A percentile compares a stretch with the other conserved stretches of the same genome.
phyloP scores from a whole-genome alignment of 192 early-diverging fungal species.

The Podila epicladia region DNA sequence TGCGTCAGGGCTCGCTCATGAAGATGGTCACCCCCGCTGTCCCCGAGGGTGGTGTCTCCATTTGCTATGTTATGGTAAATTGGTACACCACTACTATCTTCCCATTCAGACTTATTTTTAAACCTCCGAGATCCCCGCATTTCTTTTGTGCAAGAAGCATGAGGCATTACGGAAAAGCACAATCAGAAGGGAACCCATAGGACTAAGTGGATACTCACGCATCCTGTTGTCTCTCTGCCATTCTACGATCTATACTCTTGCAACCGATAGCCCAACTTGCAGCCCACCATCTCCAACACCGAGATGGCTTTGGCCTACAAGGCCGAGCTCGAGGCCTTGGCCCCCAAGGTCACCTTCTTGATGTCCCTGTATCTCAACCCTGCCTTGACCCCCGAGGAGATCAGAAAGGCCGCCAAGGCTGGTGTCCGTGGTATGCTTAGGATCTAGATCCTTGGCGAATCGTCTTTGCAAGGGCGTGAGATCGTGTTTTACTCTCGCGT shows the following conservation, averaged over 20 bases:
- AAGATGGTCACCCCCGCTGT: conserved; percentile 86
- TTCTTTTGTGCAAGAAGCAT: conserved; percentile 1
- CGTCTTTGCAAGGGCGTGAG: neutral
- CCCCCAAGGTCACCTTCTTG: conserved; percentile 87
- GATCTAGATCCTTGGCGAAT: neutral
- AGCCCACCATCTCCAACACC: conserved; percentile 89
- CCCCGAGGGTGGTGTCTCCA: conserved; percentile 79
- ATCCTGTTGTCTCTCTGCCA: neutral
- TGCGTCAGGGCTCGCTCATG: conserved; percentile 95
- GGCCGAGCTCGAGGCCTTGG: conserved; percentile 77
- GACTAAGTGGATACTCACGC: neutral
- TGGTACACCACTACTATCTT: neutral
- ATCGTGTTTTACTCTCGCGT: neutral
- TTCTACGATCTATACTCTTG: neutral
- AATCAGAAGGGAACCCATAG: neutral
- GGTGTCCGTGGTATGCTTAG: conserved; percentile 74
- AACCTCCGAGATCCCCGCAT: neutral
- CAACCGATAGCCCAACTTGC: conserved; percentile 84
- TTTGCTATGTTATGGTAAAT: conserved; percentile 92
- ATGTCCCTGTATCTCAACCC: conserved; percentile 95
- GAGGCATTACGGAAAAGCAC: neutral
- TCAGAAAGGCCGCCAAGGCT: conserved; percentile 81
- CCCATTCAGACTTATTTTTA: neutral
- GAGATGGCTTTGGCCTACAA: conserved; percentile 90
- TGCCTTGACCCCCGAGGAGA: conserved; percentile 90